Conservation (phyloP, 108 stramenopile species). For the Cyclotella choctawhatcheeana region DNA sequence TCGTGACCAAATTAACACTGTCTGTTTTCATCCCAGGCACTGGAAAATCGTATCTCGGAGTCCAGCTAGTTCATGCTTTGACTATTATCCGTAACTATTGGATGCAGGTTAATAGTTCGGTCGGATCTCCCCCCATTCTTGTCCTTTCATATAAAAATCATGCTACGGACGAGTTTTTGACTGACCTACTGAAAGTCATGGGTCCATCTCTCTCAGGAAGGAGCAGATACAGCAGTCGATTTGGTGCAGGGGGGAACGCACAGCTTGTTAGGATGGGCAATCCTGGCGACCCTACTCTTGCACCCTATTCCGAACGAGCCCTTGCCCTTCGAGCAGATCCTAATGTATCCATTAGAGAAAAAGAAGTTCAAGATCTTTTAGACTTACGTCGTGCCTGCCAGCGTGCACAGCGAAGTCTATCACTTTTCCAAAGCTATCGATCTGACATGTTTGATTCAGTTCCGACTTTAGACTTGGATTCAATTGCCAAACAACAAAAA, state of each 20-base stretch:
- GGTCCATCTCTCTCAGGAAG: conserved; percentile 8
- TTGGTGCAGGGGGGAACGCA: conserved; percentile 7
- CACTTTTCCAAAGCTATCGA: conserved; percentile 23
- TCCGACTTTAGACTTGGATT: background rate
- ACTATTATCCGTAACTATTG: conserved; percentile 38
- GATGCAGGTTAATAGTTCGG: conserved; percentile 29
- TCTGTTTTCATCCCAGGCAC: background rate
- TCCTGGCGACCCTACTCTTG: conserved; percentile 4
- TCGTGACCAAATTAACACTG: background rate
- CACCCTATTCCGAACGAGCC: conserved; percentile 22
- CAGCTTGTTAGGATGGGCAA: conserved; percentile 16
- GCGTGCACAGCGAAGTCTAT: conserved; percentile 7
- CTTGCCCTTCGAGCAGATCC: conserved; percentile 20
- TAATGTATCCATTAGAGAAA: conserved; percentile 5
- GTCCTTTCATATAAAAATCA: conserved; percentile 58
- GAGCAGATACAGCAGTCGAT: conserved; percentile 1
- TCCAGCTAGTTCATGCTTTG: conserved; percentile 51
- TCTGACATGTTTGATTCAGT: conserved; percentile 29
- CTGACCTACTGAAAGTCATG: conserved; percentile 39
- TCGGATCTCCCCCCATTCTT: conserved; percentile 49
- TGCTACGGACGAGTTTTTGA: conserved; percentile 51
- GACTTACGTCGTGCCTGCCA: conserved; percentile 24
- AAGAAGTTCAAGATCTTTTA: conserved; percentile 17
- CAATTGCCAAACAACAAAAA: conserved; percentile 17
- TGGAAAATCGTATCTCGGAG: conserved; percentile 36